These are phyloP conservation scores for Chenopodium formosanum DNA, from an alignment of 148 eudicot genomes.

Conservation along the genomic window DNA sequence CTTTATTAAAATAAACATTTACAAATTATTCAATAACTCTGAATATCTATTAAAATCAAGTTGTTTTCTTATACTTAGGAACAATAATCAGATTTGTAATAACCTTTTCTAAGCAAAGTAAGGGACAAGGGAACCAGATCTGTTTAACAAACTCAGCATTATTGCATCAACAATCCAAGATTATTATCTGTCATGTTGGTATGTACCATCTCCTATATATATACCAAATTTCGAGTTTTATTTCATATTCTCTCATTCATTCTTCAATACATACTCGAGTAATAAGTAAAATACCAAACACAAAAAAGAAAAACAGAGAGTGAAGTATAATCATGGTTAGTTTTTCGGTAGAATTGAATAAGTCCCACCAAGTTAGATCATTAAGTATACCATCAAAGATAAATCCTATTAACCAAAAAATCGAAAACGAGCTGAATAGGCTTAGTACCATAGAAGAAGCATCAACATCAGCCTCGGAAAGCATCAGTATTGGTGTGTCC, in stretches of 20 bases:
- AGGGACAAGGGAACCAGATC: background rate
- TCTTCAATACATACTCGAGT: background rate
- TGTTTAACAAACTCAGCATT: background rate
- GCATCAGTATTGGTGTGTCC: slow-evolving; percentile 35
- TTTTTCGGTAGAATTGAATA: slow-evolving; percentile 6
- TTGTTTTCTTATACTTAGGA: background rate
- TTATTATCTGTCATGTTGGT: slow-evolving; percentile 1
- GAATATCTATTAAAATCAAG: background rate
- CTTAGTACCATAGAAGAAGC: slow-evolving; percentile 36
- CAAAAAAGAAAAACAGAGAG: background rate
- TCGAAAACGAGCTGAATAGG: slow-evolving; percentile 36
- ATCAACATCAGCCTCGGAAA: slow-evolving; percentile 32
- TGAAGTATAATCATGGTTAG: background rate
- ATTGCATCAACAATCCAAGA: background rate
- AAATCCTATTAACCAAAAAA: slow-evolving; percentile 30
- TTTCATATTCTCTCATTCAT: background rate
- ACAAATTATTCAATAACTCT: background rate
- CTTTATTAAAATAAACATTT: background rate
- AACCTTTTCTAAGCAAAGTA: background rate
- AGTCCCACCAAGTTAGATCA: slow-evolving; percentile 29
- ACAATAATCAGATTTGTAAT: background rate
- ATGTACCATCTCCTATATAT: background rate
- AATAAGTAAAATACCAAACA: background rate
- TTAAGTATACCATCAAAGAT: slow-evolving; percentile 39
- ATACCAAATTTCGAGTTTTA: background rate